These are phyloP conservation scores for Berberis thunbergii DNA, from an alignment of 164 flowering plant genomes.

Conservation along the genomic window DNA sequence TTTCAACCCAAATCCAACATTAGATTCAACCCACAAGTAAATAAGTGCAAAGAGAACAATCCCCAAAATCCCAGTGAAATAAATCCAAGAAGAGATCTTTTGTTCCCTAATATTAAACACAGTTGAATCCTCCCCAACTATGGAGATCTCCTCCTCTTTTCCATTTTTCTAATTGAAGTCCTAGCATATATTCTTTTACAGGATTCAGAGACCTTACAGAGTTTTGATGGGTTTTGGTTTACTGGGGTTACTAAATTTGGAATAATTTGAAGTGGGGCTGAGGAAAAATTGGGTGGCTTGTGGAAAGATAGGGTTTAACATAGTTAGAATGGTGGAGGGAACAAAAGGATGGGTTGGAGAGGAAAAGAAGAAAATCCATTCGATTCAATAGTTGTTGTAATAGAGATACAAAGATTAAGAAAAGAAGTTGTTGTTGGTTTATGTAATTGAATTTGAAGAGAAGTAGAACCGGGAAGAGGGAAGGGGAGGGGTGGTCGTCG, in stretches of 20 bases:
- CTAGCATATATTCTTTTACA: slow-evolving; percentile 13
- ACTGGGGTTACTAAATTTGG: background rate
- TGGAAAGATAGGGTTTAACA: background rate
- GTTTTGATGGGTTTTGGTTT: background rate
- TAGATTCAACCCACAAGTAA: slow-evolving; percentile 71
- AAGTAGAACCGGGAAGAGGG: background rate
- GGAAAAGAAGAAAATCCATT: slow-evolving; percentile 10
- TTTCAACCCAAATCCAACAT: slow-evolving; percentile 60
- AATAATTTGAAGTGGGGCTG: background rate
- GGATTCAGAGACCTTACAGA: background rate
- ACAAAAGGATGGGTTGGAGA: slow-evolving; percentile 8
- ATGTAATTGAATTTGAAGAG: background rate
- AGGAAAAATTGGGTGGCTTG: background rate
- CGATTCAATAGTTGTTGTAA: slow-evolving; percentile 15
- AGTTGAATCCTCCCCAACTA: slow-evolving; percentile 70
- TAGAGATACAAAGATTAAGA: background rate
- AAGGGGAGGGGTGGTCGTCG: no score
- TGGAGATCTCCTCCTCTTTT: slow-evolving; percentile 5
- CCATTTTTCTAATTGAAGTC: slow-evolving; percentile 20
- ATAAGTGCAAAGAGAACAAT: slow-evolving; percentile 60
- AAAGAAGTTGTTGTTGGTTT: background rate
- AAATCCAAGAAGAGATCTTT: slow-evolving; percentile 77
- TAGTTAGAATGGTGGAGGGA: slow-evolving; percentile 4
- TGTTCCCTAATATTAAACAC: slow-evolving; percentile 54
- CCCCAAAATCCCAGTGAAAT: slow-evolving; percentile 58